A percentile compares a stretch with the other conserved stretches of the same genome.
Evolutionary conservation across 2,329 filamentous ascomycete species (phyloP).

Genomic region (Alternaria arbusti): DNA sequence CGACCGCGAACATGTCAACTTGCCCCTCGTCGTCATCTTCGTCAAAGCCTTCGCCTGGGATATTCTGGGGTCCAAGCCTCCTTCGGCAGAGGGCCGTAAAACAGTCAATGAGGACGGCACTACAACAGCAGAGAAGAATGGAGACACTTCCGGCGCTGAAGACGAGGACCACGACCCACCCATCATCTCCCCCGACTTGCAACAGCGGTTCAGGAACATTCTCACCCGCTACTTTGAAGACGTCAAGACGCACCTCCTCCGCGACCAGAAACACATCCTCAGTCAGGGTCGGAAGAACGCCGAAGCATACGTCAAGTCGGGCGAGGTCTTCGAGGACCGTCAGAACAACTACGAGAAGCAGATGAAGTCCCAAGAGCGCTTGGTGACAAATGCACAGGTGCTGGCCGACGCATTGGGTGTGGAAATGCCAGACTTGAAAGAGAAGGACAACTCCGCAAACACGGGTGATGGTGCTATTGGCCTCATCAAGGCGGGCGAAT

Average conservation of each 20-base stretch:
- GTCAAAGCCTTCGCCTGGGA: constrained; percentile 98
- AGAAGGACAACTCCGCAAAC: constrained; percentile 74
- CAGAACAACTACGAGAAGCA: constrained; percentile 96
- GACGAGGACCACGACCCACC: constrained; percentile 71
- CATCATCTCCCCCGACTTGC: constrained; percentile 76
- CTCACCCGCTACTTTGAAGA: constrained; percentile 90
- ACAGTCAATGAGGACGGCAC: constrained; percentile 80
- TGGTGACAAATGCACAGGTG: constrained; percentile 87
- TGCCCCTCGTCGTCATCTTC: constrained; percentile 91
- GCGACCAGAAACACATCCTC: constrained; percentile 89
- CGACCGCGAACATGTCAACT: constrained; percentile 88
- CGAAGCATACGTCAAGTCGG: constrained; percentile 97
- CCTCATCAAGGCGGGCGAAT: constrained; percentile 91
- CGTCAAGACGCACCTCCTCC: constrained; percentile 83
- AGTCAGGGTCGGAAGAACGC: constrained; percentile 92
- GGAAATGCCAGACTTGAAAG: constrained; percentile 93
- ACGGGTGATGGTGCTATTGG: constrained; percentile 80
- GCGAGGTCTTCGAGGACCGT: constrained; percentile 96
- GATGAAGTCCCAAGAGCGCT: constrained; percentile 87
- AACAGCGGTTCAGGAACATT: constrained; percentile 85
- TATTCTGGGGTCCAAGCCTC: constrained; percentile 78
- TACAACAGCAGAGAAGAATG: constrained; percentile 62
- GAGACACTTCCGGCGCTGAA: constrained; percentile 60
- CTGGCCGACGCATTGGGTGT: constrained; percentile 85
- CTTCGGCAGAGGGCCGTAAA: constrained; percentile 79